phyloP scores from a whole-genome alignment of 2,329 filamentous ascomycete genomes.

The Stylonectria norvegica region DNA sequence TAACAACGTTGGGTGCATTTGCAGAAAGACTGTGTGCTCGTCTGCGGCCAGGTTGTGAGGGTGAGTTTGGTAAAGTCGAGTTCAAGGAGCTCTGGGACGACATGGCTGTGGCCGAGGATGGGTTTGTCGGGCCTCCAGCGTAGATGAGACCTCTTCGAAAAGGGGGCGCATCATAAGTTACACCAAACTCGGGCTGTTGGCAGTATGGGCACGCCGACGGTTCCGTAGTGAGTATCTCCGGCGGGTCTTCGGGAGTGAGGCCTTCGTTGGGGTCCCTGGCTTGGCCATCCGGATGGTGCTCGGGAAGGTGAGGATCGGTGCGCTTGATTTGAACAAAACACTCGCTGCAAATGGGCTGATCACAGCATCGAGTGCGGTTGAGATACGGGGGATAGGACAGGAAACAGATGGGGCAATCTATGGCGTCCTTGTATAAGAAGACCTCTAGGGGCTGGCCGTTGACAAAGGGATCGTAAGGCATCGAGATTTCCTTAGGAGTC shows the following conservation, averaged over 20 bases:
- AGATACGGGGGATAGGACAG: slow-evolving; percentile 92
- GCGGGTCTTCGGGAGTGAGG: slow-evolving; percentile 46
- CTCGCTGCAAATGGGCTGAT: slow-evolving; percentile 94
- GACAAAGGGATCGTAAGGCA: slow-evolving; percentile 80
- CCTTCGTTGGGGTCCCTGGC: slow-evolving; percentile 35
- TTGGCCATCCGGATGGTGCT: slow-evolving; percentile 60
- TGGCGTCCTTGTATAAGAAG: slow-evolving; percentile 85
- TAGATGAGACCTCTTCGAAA: slow-evolving; percentile 83
- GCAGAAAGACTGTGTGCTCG: slow-evolving; percentile 68
- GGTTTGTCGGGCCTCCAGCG: slow-evolving; percentile 42
- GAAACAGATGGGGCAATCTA: slow-evolving; percentile 95
- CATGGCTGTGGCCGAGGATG: slow-evolving; percentile 62
- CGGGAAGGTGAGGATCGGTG: slow-evolving; percentile 83
- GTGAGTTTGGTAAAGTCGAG: slow-evolving; percentile 46
- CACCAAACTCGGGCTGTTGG: slow-evolving; percentile 88
- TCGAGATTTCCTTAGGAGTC: slow-evolving; percentile 69
- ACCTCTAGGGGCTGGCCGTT: slow-evolving; percentile 94
- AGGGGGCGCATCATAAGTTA: slow-evolving; percentile 87
- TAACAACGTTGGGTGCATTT: slow-evolving; percentile 80
- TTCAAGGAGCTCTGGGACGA: slow-evolving; percentile 81
- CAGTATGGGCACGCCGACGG: slow-evolving; percentile 93
- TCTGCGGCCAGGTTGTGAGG: slow-evolving; percentile 38
- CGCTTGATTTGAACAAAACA: slow-evolving; percentile 99
- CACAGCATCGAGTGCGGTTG: slow-evolving; percentile 91
- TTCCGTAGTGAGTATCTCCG: slow-evolving; percentile 78